Base-by-base conservation (phyloP, 352 stramenopile species). In the Globisporangium carolinianum region DNA sequence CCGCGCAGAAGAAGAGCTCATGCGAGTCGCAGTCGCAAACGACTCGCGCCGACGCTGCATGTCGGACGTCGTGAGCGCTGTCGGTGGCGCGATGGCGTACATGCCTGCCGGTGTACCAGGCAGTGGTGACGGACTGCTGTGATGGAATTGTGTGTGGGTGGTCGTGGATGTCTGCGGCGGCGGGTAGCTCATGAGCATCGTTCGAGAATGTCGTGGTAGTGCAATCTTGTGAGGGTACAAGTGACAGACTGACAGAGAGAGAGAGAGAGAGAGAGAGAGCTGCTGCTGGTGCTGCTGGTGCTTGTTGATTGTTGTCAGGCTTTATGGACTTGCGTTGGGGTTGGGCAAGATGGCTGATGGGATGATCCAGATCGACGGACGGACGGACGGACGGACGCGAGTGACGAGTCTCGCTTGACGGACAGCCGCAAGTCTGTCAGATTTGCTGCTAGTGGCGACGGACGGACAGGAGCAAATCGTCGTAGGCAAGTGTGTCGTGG, bases 171-270 rank as follows among this genome's bases (percentile, higher is more conserved):
- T 48, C 12, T 48, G 45, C 45, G 45, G 45, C 45, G 45, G 45
- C 45, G 45, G 45, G 45, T 49, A 49, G 47, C 55, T 60, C 55
- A 54, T 60, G 55, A 60, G 55, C 55, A 60, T 60, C 8, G 46
- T 36, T 4, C 6, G 43, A 15, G 38, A n/a, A 32, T 32, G 24
- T 32, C 24, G 24, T 32, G 24, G 24, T 32, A 32, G 24, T 32
- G 24, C 24, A 32, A 32, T 32, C 24, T 32, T 35, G 45, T 32
- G 45, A 32, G 10, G 45, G 45, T 49, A 35, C 17, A 11, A 5
- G 15, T 35, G 45, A 47, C 42, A n/a, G 42, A 47, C 6, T 35
- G 45, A 24, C 0, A 49, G 24, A 49, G 11, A n/a, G 45, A 7
- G 45, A 24, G n/a, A n/a, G n/a, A n/a, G n/a, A n/a, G n/a, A n/a